Conservation (phyloP, 148 eudicot species). For the Chenopodium suecicum region DNA sequence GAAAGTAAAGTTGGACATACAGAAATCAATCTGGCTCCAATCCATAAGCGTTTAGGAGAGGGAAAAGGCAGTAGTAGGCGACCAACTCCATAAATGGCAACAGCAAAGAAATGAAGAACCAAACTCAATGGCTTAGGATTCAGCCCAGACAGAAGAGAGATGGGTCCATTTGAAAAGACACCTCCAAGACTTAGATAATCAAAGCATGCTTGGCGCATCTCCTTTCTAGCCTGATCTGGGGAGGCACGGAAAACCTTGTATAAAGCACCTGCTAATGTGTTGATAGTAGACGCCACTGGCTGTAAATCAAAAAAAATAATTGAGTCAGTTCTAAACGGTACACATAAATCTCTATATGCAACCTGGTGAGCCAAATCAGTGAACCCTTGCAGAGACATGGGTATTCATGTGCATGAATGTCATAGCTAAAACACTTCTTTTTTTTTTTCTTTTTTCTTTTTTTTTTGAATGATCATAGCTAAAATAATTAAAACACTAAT, state of each 20-base stretch:
- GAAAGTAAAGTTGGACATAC: constrained; percentile 36
- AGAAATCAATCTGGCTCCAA: constrained; percentile 74
- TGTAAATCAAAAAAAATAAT: constrained; percentile 25
- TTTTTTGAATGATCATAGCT: too few relatives aligned
- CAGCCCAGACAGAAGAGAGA: constrained; percentile 73
- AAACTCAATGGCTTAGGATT: constrained; percentile 84
- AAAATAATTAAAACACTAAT: neutral
- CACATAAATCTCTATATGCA: neutral
- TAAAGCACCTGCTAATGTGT: constrained; percentile 82
- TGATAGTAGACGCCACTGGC: constrained; percentile 94
- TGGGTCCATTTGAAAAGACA: constrained; percentile 66
- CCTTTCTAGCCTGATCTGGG: constrained; percentile 69
- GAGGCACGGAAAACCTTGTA: constrained; percentile 78
- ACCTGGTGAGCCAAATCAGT: neutral
- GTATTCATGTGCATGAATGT: neutral
- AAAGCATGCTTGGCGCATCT: constrained; percentile 86
- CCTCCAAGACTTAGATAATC: constrained; percentile 91
- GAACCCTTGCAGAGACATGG: neutral
- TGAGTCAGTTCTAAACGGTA: neutral
- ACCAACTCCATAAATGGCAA: constrained; percentile 83
- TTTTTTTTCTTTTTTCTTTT: too few relatives aligned
- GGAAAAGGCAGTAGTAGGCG: constrained; percentile 78
- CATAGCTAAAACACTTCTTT: neutral
- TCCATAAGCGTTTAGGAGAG: constrained; percentile 76
- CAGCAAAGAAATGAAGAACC: constrained; percentile 88